These are phyloP conservation scores for Monosporozyma yasuniensis DNA, from an alignment of 805 yeast genomes.

Conservation along the genomic window DNA sequence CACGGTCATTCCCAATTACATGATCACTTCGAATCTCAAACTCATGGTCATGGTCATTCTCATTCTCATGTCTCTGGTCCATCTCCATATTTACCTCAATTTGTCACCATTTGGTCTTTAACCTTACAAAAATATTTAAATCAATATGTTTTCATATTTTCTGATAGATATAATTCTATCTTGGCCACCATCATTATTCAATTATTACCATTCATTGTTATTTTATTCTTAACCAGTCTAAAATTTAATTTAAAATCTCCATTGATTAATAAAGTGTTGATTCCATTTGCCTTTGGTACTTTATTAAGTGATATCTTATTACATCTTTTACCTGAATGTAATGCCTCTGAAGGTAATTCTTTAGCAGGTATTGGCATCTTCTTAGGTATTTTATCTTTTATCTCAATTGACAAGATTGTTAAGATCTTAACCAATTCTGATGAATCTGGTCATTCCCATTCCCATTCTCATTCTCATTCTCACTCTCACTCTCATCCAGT, in stretches of 20 bases:
- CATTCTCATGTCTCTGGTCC: conserved; percentile 2
- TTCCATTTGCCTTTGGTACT: conserved; percentile 71
- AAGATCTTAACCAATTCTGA: conserved; percentile 33
- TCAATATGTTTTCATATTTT: conserved; percentile 14
- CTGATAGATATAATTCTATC: conserved; percentile 51
- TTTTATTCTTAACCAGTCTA: conserved; percentile 20
- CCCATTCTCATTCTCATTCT: conserved; percentile 38
- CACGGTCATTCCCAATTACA: not conserved
- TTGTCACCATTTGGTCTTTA: not conserved
- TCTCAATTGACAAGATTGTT: conserved; percentile 52
- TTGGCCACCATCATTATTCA: conserved; percentile 57
- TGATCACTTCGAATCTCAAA: not conserved
- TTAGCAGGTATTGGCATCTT: conserved; percentile 48
- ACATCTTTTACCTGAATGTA: conserved; percentile 59
- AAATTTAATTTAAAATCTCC: not conserved
- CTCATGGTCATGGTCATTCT: not conserved
- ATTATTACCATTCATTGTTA: conserved; percentile 51
- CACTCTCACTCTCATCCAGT: conserved; percentile 12
- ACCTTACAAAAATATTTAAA: conserved; percentile 4
- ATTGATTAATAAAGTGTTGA: conserved; percentile 31
- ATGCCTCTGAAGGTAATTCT: conserved; percentile 10
- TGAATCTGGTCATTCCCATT: conserved; percentile 32
- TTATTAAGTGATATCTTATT: conserved; percentile 65
- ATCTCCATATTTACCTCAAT: conserved; percentile 2
- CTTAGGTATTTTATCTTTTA: conserved; percentile 51